Base-by-base conservation (phyloP, 176 grass and related monocot genomes). In the Leersia perrieri region DNA sequence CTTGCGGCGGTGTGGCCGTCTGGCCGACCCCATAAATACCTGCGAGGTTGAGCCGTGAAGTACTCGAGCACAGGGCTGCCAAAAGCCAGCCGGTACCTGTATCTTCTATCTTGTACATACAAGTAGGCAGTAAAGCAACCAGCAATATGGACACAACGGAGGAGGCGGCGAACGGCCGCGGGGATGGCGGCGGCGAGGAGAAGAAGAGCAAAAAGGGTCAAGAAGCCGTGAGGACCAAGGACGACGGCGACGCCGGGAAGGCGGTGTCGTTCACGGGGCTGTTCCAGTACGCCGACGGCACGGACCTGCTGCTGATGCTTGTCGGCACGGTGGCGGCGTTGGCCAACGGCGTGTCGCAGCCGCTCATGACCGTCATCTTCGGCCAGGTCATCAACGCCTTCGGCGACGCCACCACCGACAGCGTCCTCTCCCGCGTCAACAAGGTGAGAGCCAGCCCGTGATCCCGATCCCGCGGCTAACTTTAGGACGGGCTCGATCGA, bases 301-400 rank as follows among this genome's bases (percentile, higher is more conserved):
- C 66, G 33, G 89, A 91, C 81, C 58, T 73, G 66, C 45, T 88
- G 72, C 81, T 91, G 29, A 91, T 91, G 81, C 23, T 76, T 20
- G 77, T 85, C 30, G 89, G 89, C 66, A 73, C 85, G 72, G 31
- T 31, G 57, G 85, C 77, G 66, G 45, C 89, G 77, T 3, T 88
- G 28, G 89, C 72, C 72, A 91, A 91, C 85, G 89, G 89, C 58
- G 42, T 91, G 7, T 68, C 85, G 77, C 89, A 91, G 85, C 89
- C 89, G 81, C 72, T 82, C 65, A 88, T 91, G 89, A 82, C 85
- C 1, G 32, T 91, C 77, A 82, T 91, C 85, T 91, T 91, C 81
- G 85, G 89, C 80, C 72, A 91, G 72, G 58, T 81, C 44, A 81
- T 82, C 85, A 55, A 91, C 85, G 89, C 81, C 72, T 91, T 91